A percentile compares a stretch with the other conserved stretches of the same genome.
These are phyloP conservation scores for Candida montana DNA, from an alignment of 805 yeast species.

Conservation along the genomic window DNA sequence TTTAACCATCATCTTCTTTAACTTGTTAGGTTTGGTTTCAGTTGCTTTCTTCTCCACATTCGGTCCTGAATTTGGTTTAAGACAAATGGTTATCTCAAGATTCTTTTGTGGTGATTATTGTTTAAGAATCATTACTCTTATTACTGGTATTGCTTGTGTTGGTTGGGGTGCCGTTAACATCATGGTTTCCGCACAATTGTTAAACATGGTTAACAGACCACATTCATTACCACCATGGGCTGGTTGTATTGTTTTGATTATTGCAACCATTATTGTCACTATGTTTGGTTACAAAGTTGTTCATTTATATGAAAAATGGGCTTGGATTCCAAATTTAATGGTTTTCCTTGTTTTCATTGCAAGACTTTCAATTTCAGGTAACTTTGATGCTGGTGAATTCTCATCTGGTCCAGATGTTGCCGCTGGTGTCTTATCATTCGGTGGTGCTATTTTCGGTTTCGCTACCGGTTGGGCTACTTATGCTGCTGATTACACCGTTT, in stretches of 20 bases:
- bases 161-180: constrained; percentile 96
- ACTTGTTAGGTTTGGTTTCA: constrained; percentile 63
- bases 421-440: constrained; percentile 72
- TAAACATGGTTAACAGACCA: constrained; percentile 64
- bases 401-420: constrained; percentile 61
- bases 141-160: constrained; percentile 80
- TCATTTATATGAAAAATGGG: constrained; percentile 76
- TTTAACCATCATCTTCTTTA: constrained; percentile 66
- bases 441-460: constrained; percentile 79
- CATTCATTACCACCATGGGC: constrained; percentile 80
- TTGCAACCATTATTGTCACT: constrained; percentile 65
- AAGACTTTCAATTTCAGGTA: constrained; percentile 61
- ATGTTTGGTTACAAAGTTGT: constrained; percentile 82
- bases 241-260: constrained; percentile 69
- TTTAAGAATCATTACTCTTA: constrained; percentile 68
- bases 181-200: constrained; percentile 80
- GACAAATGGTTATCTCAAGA: constrained; percentile 82
- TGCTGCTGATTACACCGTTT: constrained; percentile 88
- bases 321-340: constrained; percentile 80
- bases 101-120: constrained; percentile 71
- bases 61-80: constrained; percentile 79
- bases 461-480: constrained; percentile 94
- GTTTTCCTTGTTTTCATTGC: constrained; percentile 76
- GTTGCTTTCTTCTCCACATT: constrained; percentile 81
- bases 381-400: constrained; percentile 51